A percentile compares a stretch with the other conserved stretches of the same genome.
Conservation (phyloP, 805 yeast species). For the Zygosaccharomyces bisporus region DNA sequence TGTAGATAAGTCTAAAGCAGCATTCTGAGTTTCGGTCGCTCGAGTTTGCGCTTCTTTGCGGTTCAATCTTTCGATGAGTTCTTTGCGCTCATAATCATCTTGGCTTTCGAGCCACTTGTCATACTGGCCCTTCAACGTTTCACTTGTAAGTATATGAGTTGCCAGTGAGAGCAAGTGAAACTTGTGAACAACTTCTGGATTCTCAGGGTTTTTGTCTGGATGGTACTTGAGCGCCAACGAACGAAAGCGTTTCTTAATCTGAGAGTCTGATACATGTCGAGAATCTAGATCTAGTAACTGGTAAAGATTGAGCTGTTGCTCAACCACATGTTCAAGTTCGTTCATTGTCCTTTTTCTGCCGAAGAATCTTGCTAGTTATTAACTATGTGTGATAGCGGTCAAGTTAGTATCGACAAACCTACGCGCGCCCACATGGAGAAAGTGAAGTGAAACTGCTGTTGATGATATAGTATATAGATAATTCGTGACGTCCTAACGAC, state of each 20-base stretch:
- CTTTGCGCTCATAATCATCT: constrained; percentile 6
- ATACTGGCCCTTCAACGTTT: constrained; percentile 17
- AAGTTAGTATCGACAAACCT: background rate
- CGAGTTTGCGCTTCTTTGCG: constrained; percentile 7
- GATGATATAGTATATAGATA: no score
- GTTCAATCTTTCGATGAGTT: constrained; percentile 9
- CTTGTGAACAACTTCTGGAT: constrained; percentile 17
- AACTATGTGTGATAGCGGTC: background rate
- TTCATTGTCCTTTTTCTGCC: background rate
- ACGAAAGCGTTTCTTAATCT: constrained; percentile 22
- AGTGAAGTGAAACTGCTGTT: background rate
- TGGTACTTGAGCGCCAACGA: constrained; percentile 27
- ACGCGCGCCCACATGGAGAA: background rate
- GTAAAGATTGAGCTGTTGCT: constrained; percentile 34
- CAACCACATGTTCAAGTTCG: constrained; percentile 11
- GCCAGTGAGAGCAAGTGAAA: constrained; percentile 33
- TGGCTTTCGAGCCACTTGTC: constrained; percentile 22
- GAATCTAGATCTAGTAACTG: constrained; percentile 43
- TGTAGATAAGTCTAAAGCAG: constrained; percentile 5
- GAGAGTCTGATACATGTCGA: constrained; percentile 38
- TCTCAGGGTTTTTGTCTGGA: constrained; percentile 28
- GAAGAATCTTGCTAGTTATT: no score
- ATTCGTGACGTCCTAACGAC: no score
- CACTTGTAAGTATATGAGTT: constrained; percentile 23
- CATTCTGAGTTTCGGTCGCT: background rate